Percentiles rank a stretch among this genome's conserved stretches.
Conservation (phyloP, 108 stramenopile species). For the Asterionellopsis glacialis region DNA sequence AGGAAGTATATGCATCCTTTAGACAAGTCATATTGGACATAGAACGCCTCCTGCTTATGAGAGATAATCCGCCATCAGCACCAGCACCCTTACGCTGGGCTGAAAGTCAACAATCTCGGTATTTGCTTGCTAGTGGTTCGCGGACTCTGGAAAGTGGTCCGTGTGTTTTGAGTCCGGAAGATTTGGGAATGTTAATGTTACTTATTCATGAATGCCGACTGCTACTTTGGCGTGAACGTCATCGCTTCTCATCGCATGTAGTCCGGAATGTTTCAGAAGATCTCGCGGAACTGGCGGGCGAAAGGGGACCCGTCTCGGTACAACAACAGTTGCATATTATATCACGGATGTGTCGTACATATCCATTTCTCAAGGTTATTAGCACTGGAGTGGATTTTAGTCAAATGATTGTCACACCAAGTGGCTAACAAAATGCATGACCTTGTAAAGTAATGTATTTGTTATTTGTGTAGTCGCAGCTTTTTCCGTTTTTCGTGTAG, state of each 20-base stretch:
- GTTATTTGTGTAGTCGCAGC: background rate
- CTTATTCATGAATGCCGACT: conserved; percentile 81
- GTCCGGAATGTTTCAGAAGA: conserved; percentile 77
- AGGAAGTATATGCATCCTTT: conserved; percentile 70
- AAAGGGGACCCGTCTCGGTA: conserved; percentile 77
- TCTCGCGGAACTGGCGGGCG: conserved; percentile 85
- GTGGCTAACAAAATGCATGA: too few relatives aligned
- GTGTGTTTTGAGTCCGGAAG: conserved; percentile 49
- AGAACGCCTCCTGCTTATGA: conserved; percentile 80
- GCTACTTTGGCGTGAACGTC: conserved; percentile 68
- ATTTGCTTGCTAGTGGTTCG: conserved; percentile 9
- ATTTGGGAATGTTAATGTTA: conserved; percentile 87
- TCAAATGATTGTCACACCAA: too few relatives aligned
- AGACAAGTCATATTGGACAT: conserved; percentile 74
- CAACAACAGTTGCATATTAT: conserved; percentile 80
- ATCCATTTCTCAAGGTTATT: conserved; percentile 74
- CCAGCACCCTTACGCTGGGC: conserved; percentile 25
- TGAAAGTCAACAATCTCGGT: background rate
- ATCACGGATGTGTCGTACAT: conserved; percentile 77
- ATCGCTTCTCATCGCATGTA: conserved; percentile 50
- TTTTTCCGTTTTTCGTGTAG: background rate
- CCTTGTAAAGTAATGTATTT: background rate
- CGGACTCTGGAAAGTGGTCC: background rate
- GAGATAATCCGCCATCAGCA: conserved; percentile 68
- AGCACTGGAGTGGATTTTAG: conserved; percentile 15